Percentiles rank a stretch among this genome's conserved stretches.
phyloP scores from a whole-genome alignment of 73 alveolate genomes.

The Effrenium voratum region DNA sequence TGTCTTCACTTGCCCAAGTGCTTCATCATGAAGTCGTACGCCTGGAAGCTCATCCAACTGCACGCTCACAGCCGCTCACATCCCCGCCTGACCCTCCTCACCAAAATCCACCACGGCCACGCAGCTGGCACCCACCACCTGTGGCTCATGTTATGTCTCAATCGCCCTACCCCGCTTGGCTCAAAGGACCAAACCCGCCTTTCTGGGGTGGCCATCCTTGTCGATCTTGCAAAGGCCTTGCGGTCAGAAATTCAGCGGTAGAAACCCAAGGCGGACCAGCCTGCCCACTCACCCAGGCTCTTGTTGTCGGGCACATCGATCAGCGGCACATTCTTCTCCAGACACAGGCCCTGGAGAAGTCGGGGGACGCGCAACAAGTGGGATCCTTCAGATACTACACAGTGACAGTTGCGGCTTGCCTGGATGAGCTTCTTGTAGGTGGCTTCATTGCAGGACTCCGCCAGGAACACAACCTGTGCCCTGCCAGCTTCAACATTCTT shows the following conservation, averaged over 20 bases:
- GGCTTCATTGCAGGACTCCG: slow-evolving; percentile 93
- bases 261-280: slow-evolving; percentile 18
- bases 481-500: slow-evolving; percentile 78
- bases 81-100: slow-evolving; percentile 95
- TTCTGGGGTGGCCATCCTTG: slow-evolving; percentile 95
- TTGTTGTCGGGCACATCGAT: slow-evolving; percentile 95
- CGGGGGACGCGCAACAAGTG: too few relatives aligned
- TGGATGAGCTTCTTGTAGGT: slow-evolving; percentile 92
- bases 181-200: slow-evolving; percentile 96
- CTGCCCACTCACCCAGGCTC: slow-evolving; percentile 97
- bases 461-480: slow-evolving; percentile 94
- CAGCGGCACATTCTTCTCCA: slow-evolving; percentile 31
- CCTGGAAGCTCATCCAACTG: slow-evolving; percentile 23
- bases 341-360: neutral
- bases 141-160: neutral
- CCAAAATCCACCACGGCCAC: slow-evolving; percentile 97
- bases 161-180: slow-evolving; percentile 95
- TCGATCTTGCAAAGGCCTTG: slow-evolving; percentile 97
- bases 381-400: too few relatives aligned
- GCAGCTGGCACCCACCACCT: slow-evolving; percentile 96
- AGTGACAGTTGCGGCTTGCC: too few relatives aligned
- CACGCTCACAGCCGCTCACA: too few relatives aligned
- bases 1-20: slow-evolving; percentile 13
- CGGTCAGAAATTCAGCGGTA: too few relatives aligned
- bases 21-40: slow-evolving; percentile 50